Base-by-base conservation (phyloP, 495 filamentous ascomycete genomes). In the Rhypophila decipiens region DNA sequence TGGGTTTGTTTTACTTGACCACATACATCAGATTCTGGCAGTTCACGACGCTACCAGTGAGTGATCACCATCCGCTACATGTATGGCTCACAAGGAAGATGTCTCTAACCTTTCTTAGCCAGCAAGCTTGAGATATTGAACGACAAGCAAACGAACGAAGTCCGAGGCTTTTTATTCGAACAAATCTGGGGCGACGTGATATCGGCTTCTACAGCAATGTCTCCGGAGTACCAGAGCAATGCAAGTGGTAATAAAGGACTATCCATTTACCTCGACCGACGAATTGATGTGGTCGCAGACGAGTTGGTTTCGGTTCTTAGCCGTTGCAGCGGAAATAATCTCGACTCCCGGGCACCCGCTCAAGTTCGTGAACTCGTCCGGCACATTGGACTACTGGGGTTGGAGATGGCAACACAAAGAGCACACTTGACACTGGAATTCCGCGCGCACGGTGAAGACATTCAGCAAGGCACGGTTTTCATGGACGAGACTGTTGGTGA, bases 381-480 rank as follows among this genome's bases (percentile, higher is more conserved):
- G 13, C 34, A 20, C 44, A 12, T 44, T 33, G 41, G 41, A 12
- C 15, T 44, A 11, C 22, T 55, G 4, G 43, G 47, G 5, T 23
- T 55, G 17, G 37, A 55, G 43, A 51, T 51, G 42, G 52, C 43
- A 19, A 21, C 52, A 4, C 52, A 55, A 33, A 42, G 47, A 17
- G 47, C 52, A 0, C 38, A 41, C 4, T 24, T 55, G 18, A 11
- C 18, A 11, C 27, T 55, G 17, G 52, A 55, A 41, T 23, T 23
- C 5, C 50, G 46, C 27, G 17, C 44, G 12, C 23, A 47, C 19
- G 23, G 44, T 11, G 44, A 39, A 20, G 15, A 15, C 12, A 37
- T 47, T 13, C 39, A 15, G 13, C 35, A 20, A 5, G 44, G 44
- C 10, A 22, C 39, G 9, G 15, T n/a, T 8, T 47, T 47, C 36